These are phyloP conservation scores for Herpetospermum pedunculosum DNA, from an alignment of 306 rosid genomes.

Conservation along the genomic window DNA sequence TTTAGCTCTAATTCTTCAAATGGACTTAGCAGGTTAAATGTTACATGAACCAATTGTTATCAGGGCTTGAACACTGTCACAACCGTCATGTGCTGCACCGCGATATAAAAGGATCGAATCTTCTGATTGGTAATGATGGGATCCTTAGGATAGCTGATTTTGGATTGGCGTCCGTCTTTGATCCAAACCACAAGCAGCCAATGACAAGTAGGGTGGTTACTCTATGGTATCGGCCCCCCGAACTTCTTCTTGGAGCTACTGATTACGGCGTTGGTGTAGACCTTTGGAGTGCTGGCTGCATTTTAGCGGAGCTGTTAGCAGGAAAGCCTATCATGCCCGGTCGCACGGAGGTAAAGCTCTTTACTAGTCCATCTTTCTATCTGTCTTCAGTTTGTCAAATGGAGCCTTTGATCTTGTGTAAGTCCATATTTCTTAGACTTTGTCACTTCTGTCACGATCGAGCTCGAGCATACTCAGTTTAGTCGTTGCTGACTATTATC, in stretches of 20 bases:
- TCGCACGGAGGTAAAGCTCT: conserved; percentile 64
- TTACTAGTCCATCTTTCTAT: not conserved
- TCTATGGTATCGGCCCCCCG: conserved; percentile 86
- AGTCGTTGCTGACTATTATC: conserved; percentile 11
- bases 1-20: conserved; percentile 18
- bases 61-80: conserved; percentile 89
- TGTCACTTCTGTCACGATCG: not conserved
- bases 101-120: conserved; percentile 87
- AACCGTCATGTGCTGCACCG: conserved; percentile 66
- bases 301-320: conserved; percentile 72
- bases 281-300: conserved; percentile 97
- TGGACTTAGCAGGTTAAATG: conserved; percentile 59
- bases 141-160: conserved; percentile 82
- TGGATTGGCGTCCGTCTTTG: conserved; percentile 77
- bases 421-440: not conserved
- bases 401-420: conserved; percentile 17
- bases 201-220: conserved; percentile 96
- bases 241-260: conserved; percentile 88
- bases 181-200: conserved; percentile 76
- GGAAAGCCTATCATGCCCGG: conserved; percentile 97
- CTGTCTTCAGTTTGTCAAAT: conserved; percentile 1
- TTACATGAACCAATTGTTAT: conserved; percentile 74
- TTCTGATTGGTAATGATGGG: conserved; percentile 75
- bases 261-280: conserved; percentile 81
- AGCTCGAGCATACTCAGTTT: not conserved